phyloP scores from a whole-genome alignment of 1,139 yeast genomes.

The Blastobotrys buckinghamii region DNA sequence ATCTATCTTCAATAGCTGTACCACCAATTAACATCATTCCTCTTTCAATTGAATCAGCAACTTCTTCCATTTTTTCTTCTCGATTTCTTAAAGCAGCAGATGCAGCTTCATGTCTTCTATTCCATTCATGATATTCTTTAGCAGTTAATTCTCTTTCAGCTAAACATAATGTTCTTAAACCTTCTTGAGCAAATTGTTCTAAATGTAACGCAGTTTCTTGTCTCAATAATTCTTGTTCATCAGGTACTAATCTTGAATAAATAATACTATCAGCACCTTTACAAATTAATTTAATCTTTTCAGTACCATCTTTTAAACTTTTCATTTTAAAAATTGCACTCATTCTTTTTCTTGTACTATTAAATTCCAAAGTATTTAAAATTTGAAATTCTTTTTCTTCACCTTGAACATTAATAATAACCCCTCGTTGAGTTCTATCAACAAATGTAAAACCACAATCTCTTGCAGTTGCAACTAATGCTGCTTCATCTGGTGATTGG shows the following conservation, averaged over 20 bases:
- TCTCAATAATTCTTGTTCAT: conserved; percentile 50
- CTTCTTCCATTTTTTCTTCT: conserved; percentile 69
- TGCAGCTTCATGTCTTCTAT: conserved; percentile 62
- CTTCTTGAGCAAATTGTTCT: conserved; percentile 94
- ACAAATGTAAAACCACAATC: conserved; percentile 83
- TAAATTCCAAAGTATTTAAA: conserved; percentile 74
- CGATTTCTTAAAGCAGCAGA: conserved; percentile 66
- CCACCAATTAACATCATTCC: conserved; percentile 78
- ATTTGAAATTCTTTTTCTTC: conserved; percentile 62
- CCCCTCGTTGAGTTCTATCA: conserved; percentile 66
- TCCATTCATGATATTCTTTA: conserved; percentile 62
- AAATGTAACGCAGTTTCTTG: conserved; percentile 75
- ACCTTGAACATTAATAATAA: conserved; percentile 72
- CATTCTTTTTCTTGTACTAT: conserved; percentile 94
- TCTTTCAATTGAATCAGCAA: conserved; percentile 76
- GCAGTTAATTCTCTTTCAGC: conserved; percentile 73
- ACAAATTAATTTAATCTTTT: conserved; percentile 54
- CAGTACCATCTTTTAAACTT: conserved; percentile 41
- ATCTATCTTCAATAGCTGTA: conserved; percentile 94
- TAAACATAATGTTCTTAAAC: conserved; percentile 88
- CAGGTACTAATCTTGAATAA: conserved; percentile 57
- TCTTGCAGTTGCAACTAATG: conserved; percentile 87
- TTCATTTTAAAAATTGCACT: conserved; percentile 76
- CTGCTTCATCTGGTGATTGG: conserved; percentile 98
- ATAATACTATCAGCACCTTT: conserved; percentile 96